These are phyloP conservation scores for Chlamydomonas incerta DNA, from an alignment of 139 green algal species.

Conservation along the genomic window DNA sequence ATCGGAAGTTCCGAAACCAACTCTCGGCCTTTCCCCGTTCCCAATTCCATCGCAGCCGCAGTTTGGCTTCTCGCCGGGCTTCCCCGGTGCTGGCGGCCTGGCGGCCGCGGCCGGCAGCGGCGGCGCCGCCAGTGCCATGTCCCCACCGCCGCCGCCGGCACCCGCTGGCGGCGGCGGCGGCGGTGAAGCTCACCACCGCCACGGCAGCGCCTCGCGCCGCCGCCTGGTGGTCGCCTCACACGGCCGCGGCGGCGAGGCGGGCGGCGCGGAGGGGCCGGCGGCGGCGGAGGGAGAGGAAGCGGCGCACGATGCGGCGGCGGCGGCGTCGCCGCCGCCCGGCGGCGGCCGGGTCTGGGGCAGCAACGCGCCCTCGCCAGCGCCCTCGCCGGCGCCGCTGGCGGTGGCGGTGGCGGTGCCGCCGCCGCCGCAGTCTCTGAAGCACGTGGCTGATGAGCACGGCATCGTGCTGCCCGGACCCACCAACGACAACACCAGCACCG, in stretches of 20 bases:
- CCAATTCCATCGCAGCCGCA: not conserved
- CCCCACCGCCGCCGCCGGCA: too few species aligned
- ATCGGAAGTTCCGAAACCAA: too few species aligned
- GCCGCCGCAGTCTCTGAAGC: slow-evolving; percentile 16
- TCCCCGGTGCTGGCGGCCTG: too few species aligned
- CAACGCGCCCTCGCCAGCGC: not conserved
- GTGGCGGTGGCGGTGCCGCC: slow-evolving; percentile 4
- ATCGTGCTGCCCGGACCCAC: slow-evolving; percentile 3
- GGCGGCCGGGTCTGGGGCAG: not conserved
- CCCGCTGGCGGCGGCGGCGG: too few species aligned
- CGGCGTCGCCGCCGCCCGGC: not conserved
- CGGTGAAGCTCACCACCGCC: too few species aligned
- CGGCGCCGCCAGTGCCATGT: too few species aligned
- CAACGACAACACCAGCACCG: too few species aligned
- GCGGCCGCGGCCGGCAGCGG: too few species aligned
- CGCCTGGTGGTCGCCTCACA: not conserved
- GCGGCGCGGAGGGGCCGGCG: not conserved
- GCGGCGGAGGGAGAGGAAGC: not conserved
- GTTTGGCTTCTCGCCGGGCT: not conserved
- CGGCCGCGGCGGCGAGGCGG: not conserved
- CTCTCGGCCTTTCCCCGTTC: too few species aligned
- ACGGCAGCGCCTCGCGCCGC: not conserved
- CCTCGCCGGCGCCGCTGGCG: not conserved
- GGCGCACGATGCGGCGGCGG: not conserved
- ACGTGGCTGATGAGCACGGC: slow-evolving; percentile 23